phyloP scores from a whole-genome alignment of 192 early-diverging fungal genomes.

The Allomyces macrogynus region DNA sequence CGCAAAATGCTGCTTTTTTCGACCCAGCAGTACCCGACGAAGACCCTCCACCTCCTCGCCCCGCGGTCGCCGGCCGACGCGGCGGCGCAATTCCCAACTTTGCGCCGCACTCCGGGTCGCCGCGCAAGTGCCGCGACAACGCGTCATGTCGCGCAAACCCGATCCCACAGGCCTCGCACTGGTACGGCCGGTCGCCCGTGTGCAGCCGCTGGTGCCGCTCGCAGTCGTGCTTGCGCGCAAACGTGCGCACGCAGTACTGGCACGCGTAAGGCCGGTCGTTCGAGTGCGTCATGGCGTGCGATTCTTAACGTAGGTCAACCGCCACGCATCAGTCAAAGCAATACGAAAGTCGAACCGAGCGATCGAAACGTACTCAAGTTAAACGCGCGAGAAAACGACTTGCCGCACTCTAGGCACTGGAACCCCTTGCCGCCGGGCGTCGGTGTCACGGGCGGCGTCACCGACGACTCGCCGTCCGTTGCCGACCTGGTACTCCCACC shows the following conservation, averaged over 20 bases:
- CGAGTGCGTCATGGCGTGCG: slow-evolving; percentile 56
- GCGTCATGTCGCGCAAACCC: slow-evolving; percentile 66
- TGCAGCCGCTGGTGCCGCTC: slow-evolving; percentile 69
- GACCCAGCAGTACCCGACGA: too few relatives aligned
- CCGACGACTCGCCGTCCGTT: too few relatives aligned
- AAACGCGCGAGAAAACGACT: slow-evolving; percentile 42
- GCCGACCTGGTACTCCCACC: too few relatives aligned
- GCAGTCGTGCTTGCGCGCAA: slow-evolving; percentile 80
- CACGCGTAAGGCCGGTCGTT: slow-evolving; percentile 57
- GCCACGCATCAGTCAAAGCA: too few relatives aligned
- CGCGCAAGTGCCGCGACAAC: slow-evolving; percentile 46
- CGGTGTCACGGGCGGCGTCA: too few relatives aligned
- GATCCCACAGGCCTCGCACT: slow-evolving; percentile 48
- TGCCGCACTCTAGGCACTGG: slow-evolving; percentile 10
- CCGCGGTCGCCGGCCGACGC: too few relatives aligned
- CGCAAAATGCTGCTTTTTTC: too few relatives aligned
- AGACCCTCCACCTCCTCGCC: too few relatives aligned
- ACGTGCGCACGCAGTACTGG: slow-evolving; percentile 47
- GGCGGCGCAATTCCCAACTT: too few relatives aligned
- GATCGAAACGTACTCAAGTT: slow-evolving; percentile 9
- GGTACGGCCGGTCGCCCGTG: slow-evolving; percentile 53
- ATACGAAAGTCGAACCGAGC: too few relatives aligned
- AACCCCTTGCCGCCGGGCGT: too few relatives aligned
- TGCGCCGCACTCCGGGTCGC: too few relatives aligned
- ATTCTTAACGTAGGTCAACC: slow-evolving; percentile 14